These are phyloP conservation scores for Cryptosporidium baileyi DNA, from an alignment of 169 alveolate genomes.

Conservation along the genomic window DNA sequence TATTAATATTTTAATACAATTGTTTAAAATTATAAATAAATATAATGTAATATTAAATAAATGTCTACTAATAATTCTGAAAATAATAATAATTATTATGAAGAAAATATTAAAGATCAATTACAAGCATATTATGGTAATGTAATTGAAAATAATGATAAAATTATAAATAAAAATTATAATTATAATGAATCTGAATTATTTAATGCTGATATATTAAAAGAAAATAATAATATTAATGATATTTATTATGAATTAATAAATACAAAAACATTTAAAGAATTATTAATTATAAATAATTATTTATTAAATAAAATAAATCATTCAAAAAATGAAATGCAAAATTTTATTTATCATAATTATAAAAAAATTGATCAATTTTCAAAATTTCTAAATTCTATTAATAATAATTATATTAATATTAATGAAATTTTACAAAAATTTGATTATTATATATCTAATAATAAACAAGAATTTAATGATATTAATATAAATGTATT, in stretches of 20 bases:
- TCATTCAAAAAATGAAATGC: constrained; percentile 25
- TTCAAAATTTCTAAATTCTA: not conserved
- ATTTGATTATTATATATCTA: not conserved
- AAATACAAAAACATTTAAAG: constrained; percentile 35
- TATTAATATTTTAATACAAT: no score
- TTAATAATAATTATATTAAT: not conserved
- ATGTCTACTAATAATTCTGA: not conserved
- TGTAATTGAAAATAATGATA: not conserved
- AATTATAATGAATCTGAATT: not conserved
- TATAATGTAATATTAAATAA: no score
- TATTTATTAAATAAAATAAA: constrained; percentile 4
- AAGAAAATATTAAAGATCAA: constrained; percentile 19
- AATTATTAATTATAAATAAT: not conserved
- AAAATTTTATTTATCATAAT: constrained; percentile 19
- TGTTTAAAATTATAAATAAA: no score
- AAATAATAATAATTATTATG: not conserved
- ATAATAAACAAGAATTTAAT: not conserved
- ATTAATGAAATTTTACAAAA: not conserved
- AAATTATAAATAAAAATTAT: not conserved
- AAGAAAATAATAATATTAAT: not conserved
- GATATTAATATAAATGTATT: not conserved
- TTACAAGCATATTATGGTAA: constrained; percentile 52
- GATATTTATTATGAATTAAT: not conserved
- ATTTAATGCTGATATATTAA: not conserved
- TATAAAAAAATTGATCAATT: constrained; percentile 1